Conservation (phyloP, 305 asterid species). For the Solanum hybrid region DNA sequence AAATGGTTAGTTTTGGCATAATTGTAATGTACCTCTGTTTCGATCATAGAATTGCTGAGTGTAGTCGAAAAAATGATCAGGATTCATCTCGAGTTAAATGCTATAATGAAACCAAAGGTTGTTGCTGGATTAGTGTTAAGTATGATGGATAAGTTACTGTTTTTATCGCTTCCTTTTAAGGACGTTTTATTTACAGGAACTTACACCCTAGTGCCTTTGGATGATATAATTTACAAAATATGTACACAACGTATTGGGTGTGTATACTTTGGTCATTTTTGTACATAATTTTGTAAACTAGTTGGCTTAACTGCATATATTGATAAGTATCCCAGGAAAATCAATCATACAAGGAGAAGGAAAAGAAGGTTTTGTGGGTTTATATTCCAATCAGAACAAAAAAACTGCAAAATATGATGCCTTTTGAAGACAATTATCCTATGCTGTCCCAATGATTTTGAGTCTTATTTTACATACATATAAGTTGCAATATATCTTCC, state of each 20-base stretch:
- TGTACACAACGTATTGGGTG: background rate
- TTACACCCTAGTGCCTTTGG: background rate
- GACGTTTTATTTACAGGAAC: background rate
- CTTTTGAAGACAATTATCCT: background rate
- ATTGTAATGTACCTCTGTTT: background rate
- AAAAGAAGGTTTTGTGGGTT: background rate
- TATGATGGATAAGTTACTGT: background rate
- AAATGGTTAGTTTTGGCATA: background rate
- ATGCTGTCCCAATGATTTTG: slow-evolving; percentile 1
- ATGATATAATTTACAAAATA: background rate
- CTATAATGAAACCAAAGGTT: background rate
- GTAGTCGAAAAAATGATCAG: background rate
- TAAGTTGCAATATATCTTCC: background rate
- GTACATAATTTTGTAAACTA: background rate
- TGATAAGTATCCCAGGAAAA: background rate
- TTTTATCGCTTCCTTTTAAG: background rate
- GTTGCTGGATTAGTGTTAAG: background rate
- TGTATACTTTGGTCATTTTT: background rate
- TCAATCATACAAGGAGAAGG: background rate
- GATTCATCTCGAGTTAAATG: background rate
- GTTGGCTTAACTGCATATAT: background rate
- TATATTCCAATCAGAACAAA: background rate
- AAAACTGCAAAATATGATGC: background rate
- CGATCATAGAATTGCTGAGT: background rate
- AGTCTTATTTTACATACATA: slow-evolving; percentile 2